Base-by-base conservation (phyloP, 1,139 yeast genomes). In the Suhomyces chickasaworum region DNA sequence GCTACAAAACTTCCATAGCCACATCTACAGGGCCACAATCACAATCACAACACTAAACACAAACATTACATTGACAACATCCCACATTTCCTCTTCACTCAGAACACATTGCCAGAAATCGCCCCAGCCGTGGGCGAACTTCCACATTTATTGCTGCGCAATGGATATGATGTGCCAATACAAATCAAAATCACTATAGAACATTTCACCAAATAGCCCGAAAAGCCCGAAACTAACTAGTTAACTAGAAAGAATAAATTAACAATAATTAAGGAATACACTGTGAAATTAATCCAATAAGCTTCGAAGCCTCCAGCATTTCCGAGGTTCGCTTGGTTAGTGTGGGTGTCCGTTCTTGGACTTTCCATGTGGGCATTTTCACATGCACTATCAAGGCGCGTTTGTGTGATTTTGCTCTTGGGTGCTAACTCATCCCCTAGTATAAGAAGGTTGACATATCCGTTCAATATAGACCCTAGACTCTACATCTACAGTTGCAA, bases 401-500 rank as follows among this genome's bases (percentile, higher is more conserved):
- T 46, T 42, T 42, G 46, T 42, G 49, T 41, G 31, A 20, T 18
- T 41, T 46, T 38, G 42, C 39, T 37, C 39, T 36, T 48, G 50
- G 50, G 47, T 46, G 49, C 52, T 36, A 46, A 41, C 43, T 31
- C 48, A 45, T 41, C 44, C 46, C 44, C 41, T 39, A 21, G 36
- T 39, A 42, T 42, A 41, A 36, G 40, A 20, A 41, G 33, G 32
- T 29, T 29, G 32, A 29, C 32, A 29, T 29, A 13, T 29, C 32
- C 32, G 32, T 29, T 10, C 17, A 13, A 13, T 27, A 15, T 7
- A 6, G 7, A 9, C 16, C 4, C 17, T 9, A 29, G 17, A 7
- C 5, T 29, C 32, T 15, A 13, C 16, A 12, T n/a, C 17, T 29
- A 15, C 17, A 13, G 32, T 29, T 13, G 10, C 16, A 3, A 7